phyloP scores from a whole-genome alignment of 805 yeast genomes.

The Kodamaea leandrae region DNA sequence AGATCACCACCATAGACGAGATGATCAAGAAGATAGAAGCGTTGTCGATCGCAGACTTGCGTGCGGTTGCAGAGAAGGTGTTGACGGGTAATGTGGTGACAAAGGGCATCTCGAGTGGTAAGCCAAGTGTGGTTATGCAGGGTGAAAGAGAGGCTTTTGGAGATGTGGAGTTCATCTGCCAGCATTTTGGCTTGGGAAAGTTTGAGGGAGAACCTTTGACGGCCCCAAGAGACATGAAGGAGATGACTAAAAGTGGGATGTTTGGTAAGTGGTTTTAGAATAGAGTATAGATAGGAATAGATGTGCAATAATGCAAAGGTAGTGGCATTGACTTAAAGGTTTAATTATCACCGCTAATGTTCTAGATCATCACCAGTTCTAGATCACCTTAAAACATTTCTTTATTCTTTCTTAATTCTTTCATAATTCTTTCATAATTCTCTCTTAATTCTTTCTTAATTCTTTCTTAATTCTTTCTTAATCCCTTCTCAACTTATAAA shows the following conservation, averaged over 20 bases:
- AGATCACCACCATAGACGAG: conserved; percentile 69
- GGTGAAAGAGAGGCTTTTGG: conserved; percentile 86
- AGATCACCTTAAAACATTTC: too few species aligned
- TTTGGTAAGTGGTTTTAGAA: conserved; percentile 18
- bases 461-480: too few species aligned
- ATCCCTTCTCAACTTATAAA: too few species aligned
- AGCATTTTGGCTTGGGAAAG: conserved; percentile 70
- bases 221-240: conserved; percentile 15
- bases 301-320: background rate
- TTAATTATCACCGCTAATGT: too few species aligned
- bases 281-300: background rate
- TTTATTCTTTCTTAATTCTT: too few species aligned
- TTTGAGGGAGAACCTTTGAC: conserved; percentile 19
- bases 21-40: conserved; percentile 76
- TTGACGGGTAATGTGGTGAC: conserved; percentile 64
- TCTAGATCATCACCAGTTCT: too few species aligned
- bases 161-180: conserved; percentile 66
- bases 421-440: too few species aligned
- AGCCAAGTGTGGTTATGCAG: conserved; percentile 85
- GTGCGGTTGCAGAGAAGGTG: conserved; percentile 69
- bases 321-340: too few species aligned
- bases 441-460: too few species aligned
- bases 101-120: conserved; percentile 46
- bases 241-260: conserved; percentile 13
- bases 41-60: conserved; percentile 66